Evolutionary conservation across 768 basidiomycete genomes (phyloP).

Genomic region (Thelephora aurantiotincta): DNA sequence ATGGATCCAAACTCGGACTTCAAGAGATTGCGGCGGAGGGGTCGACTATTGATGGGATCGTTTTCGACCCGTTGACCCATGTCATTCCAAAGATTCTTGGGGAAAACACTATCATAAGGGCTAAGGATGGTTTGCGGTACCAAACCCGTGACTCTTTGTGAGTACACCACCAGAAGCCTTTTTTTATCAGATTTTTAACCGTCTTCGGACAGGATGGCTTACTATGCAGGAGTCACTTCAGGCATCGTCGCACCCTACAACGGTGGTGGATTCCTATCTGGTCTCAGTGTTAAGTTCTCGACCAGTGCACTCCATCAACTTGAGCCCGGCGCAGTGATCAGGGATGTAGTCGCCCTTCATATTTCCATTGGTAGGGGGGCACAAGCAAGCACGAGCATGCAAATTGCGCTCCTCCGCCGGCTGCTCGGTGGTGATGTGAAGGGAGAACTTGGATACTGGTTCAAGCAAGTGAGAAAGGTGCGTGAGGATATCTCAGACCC

Average conservation of each 20-base stretch:
- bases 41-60: constrained; percentile 48
- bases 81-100: constrained; percentile 27
- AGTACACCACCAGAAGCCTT: constrained; percentile 1
- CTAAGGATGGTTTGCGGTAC: constrained; percentile 50
- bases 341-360: constrained; percentile 26
- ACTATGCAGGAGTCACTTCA: constrained; percentile 31
- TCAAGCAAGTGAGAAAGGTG: constrained; percentile 20
- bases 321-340: constrained; percentile 26
- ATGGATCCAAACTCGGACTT: constrained; percentile 48
- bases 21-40: constrained; percentile 45
- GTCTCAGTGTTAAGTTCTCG: constrained; percentile 28
- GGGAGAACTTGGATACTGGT: constrained; percentile 17
- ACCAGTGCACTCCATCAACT: constrained; percentile 27
- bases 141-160: constrained; percentile 19
- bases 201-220: constrained; percentile 23
- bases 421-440: constrained; percentile 31
- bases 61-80: constrained; percentile 30
- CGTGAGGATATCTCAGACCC: neutral
- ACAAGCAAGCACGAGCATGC: constrained; percentile 53
- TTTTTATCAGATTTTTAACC: neutral
- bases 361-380: constrained; percentile 28
- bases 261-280: constrained; percentile 18
- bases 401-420: constrained; percentile 58
- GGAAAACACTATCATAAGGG: constrained; percentile 35
- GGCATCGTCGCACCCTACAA: constrained; percentile 24